These are phyloP conservation scores for Verticillium longisporum DNA, from an alignment of 2,329 filamentous ascomycete genomes.

Conservation along the genomic window DNA sequence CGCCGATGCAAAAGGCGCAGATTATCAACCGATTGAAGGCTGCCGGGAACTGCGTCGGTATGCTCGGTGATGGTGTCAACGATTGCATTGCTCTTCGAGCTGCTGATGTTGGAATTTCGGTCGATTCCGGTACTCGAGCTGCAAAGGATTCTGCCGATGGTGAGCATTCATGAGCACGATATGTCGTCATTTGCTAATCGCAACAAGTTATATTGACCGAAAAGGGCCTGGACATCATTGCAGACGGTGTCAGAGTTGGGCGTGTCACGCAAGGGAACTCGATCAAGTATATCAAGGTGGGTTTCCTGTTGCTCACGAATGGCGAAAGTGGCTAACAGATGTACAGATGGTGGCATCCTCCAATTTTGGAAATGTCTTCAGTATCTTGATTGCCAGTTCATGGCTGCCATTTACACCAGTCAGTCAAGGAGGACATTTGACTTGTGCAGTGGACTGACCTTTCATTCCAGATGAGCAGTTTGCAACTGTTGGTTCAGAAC, in stretches of 20 bases:
- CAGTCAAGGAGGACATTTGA: background rate
- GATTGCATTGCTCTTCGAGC: slow-evolving; percentile 20
- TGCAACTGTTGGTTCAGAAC: slow-evolving; percentile 20
- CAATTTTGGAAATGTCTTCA: slow-evolving; percentile 23
- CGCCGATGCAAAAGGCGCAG: slow-evolving; percentile 18
- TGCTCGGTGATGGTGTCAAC: slow-evolving; percentile 22
- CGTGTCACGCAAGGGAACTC: slow-evolving; percentile 20
- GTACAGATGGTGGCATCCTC: slow-evolving; percentile 21
- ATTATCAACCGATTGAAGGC: slow-evolving; percentile 16
- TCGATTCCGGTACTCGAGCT: slow-evolving; percentile 19
- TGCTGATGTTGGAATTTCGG: slow-evolving; percentile 21
- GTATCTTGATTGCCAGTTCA: slow-evolving; percentile 17
- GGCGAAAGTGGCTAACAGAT: background rate
- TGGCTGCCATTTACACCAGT: slow-evolving; percentile 19
- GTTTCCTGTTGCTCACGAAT: background rate
- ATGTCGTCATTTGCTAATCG: too few relatives aligned
- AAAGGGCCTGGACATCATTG: slow-evolving; percentile 20
- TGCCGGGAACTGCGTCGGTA: slow-evolving; percentile 18
- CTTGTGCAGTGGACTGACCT: background rate
- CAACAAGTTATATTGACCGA: slow-evolving; percentile 17
- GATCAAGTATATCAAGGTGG: slow-evolving; percentile 20
- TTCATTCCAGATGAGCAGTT: slow-evolving; percentile 12
- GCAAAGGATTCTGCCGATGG: slow-evolving; percentile 20
- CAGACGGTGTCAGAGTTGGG: slow-evolving; percentile 16
- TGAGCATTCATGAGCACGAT: background rate